Conservation (phyloP, 2,329 filamentous ascomycete genomes). For the Ascochyta koolunga region DNA sequence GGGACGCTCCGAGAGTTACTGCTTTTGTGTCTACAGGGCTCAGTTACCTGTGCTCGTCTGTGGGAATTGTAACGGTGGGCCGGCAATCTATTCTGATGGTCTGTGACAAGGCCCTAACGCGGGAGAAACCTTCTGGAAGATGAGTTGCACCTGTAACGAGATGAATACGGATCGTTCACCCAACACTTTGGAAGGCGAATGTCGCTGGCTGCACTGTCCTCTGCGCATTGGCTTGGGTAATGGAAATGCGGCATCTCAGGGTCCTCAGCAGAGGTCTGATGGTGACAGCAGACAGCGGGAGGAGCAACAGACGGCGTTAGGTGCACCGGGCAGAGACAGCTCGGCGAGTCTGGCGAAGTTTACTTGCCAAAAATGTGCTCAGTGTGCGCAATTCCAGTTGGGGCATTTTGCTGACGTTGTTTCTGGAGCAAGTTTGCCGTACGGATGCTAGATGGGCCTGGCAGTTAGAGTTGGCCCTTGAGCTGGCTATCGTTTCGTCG, state of each 20-base stretch:
- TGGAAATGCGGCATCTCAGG: slow-evolving; percentile 4
- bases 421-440: slow-evolving; percentile 27
- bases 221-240: slow-evolving; percentile 9
- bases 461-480: slow-evolving; percentile 24
- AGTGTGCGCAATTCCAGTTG: slow-evolving; percentile 19
- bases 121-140: slow-evolving; percentile 44
- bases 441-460: slow-evolving; percentile 10
- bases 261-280: slow-evolving; percentile 6
- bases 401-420: slow-evolving; percentile 10
- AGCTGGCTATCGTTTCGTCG: slow-evolving; percentile 24
- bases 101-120: slow-evolving; percentile 27
- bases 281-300: slow-evolving; percentile 21
- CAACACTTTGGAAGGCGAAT: slow-evolving; percentile 5
- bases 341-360: slow-evolving; percentile 12
- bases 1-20: slow-evolving; percentile 1
- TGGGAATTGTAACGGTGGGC: slow-evolving; percentile 29
- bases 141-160: slow-evolving; percentile 25
- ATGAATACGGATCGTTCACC: slow-evolving; percentile 20
- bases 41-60: slow-evolving; percentile 13
- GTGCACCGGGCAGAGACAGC: slow-evolving; percentile 16
- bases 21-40: slow-evolving; percentile 9
- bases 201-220: slow-evolving; percentile 2
- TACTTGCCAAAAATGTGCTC: slow-evolving; percentile 19
- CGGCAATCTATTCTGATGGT: slow-evolving; percentile 41
- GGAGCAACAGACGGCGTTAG: slow-evolving; percentile 19